Evolutionary conservation across 305 asterid genomes (phyloP).

Genomic region (Plantago lanceolata): DNA sequence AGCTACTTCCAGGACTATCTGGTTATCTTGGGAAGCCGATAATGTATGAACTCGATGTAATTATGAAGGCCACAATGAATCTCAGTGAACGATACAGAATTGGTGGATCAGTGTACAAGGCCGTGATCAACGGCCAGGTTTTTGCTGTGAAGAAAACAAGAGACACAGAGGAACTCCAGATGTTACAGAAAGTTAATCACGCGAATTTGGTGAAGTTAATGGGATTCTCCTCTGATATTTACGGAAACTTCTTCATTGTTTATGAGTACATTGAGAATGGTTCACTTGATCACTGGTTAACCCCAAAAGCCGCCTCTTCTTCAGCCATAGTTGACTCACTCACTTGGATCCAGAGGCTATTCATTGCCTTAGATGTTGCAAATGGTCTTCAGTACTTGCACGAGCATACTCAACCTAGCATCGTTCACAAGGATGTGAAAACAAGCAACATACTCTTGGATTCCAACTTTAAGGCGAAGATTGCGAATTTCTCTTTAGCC

Average conservation of each 20-base stretch:
- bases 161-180: conserved; percentile 91
- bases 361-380: conserved; percentile 63
- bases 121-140: conserved; percentile 52
- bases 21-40: conserved; percentile 87
- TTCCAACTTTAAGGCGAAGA: conserved; percentile 60
- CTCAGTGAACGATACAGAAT: conserved; percentile 57
- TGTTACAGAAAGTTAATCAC: conserved; percentile 86
- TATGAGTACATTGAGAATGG: conserved; percentile 67
- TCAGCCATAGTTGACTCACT: conserved; percentile 26
- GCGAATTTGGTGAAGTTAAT: conserved; percentile 58
- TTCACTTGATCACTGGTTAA: conserved; percentile 57
- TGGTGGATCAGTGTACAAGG: conserved; percentile 84
- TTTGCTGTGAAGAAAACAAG: conserved; percentile 92
- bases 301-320: conserved; percentile 27
- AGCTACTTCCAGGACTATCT: conserved; percentile 77
- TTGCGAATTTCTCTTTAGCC: conserved; percentile 55
- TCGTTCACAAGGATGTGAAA: conserved; percentile 56
- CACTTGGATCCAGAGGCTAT: conserved; percentile 55
- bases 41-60: conserved; percentile 59
- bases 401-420: conserved; percentile 65
- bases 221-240: conserved; percentile 58
- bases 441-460: conserved; percentile 65
- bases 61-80: conserved; percentile 66
- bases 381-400: conserved; percentile 81
- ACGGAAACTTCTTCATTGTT: conserved; percentile 43